Conservation (phyloP, 2,329 filamentous ascomycete genomes). For the Aspergillaceae sp. region DNA sequence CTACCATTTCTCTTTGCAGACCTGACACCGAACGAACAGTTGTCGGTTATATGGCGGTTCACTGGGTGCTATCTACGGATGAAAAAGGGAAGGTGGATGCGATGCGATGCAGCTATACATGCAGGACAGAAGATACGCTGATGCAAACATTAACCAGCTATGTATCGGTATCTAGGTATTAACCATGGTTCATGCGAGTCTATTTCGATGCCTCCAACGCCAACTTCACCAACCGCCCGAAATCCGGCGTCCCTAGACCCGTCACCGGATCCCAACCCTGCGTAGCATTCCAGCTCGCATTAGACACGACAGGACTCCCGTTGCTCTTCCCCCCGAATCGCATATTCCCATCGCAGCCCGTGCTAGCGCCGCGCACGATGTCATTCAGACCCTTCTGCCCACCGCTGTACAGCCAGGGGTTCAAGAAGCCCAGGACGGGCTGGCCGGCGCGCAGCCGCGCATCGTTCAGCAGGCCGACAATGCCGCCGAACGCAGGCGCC, state of each 20-base stretch:
- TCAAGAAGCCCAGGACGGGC: constrained; percentile 48
- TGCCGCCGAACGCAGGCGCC: constrained; percentile 49
- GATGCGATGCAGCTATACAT: too few species aligned
- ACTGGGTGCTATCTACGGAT: too few species aligned
- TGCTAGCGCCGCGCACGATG: constrained; percentile 40
- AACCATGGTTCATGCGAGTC: too few species aligned
- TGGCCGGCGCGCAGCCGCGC: constrained; percentile 45
- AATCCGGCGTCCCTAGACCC: constrained; percentile 33
- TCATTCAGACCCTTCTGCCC: constrained; percentile 39
- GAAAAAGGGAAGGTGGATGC: too few species aligned
- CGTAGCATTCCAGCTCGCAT: constrained; percentile 45
- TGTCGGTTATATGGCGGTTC: too few species aligned
- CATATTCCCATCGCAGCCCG: constrained; percentile 37
- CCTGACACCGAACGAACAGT: too few species aligned
- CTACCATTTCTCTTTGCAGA: too few species aligned
- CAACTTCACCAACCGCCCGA: constrained; percentile 14
- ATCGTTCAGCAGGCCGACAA: constrained; percentile 57
- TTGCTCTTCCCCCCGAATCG: constrained; percentile 35
- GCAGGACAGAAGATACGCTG: too few species aligned
- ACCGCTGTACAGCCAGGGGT: constrained; percentile 50
- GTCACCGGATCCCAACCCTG: constrained; percentile 45
- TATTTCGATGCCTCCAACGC: constrained; percentile 1
- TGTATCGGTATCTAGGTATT: too few species aligned
- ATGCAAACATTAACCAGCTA: too few species aligned
- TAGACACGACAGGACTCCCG: constrained; percentile 33